phyloP scores from a whole-genome alignment of 768 basidiomycete genomes.

The Dacryopinax primogenitus region DNA sequence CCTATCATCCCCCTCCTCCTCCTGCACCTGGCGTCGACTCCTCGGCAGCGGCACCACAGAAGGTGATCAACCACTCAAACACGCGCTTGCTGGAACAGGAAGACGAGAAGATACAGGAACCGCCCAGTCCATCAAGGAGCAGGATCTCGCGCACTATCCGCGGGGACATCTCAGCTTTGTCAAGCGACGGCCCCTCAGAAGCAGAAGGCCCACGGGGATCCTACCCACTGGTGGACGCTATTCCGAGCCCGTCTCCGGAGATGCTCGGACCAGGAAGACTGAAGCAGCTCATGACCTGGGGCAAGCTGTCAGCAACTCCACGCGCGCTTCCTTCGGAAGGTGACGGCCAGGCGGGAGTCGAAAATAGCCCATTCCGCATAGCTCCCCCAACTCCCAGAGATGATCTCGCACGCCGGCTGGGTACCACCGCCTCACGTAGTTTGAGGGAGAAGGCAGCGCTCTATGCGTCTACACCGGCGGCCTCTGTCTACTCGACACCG shows the following conservation, averaged over 20 bases:
- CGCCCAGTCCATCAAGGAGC: conserved; percentile 82
- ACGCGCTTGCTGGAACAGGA: conserved; percentile 64
- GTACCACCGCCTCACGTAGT: conserved; percentile 66
- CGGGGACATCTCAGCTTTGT: conserved; percentile 30
- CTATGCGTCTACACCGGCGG: conserved; percentile 29
- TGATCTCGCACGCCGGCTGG: conserved; percentile 64
- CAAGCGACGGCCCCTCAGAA: neutral
- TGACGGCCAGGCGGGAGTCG: conserved; percentile 28
- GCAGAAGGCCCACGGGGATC: neutral
- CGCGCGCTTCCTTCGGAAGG: conserved; percentile 64
- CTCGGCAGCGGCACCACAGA: conserved; percentile 32
- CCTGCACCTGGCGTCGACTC: conserved; percentile 23
- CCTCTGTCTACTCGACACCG: conserved; percentile 20
- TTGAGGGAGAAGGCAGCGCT: conserved; percentile 64
- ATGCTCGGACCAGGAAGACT: conserved; percentile 69
- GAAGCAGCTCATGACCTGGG: conserved; percentile 96
- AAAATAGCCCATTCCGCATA: conserved; percentile 58
- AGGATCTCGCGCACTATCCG: conserved; percentile 84
- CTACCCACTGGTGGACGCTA: conserved; percentile 66
- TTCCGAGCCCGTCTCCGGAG: conserved; percentile 78
- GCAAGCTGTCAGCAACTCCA: conserved; percentile 82
- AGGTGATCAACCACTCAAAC: conserved; percentile 60
- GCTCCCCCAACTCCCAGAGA: conserved; percentile 69
- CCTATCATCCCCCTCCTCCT: conserved; percentile 43
- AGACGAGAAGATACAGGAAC: conserved; percentile 46